Base-by-base conservation (phyloP, 176 grass and related monocot species). In the Zea luxurians region DNA sequence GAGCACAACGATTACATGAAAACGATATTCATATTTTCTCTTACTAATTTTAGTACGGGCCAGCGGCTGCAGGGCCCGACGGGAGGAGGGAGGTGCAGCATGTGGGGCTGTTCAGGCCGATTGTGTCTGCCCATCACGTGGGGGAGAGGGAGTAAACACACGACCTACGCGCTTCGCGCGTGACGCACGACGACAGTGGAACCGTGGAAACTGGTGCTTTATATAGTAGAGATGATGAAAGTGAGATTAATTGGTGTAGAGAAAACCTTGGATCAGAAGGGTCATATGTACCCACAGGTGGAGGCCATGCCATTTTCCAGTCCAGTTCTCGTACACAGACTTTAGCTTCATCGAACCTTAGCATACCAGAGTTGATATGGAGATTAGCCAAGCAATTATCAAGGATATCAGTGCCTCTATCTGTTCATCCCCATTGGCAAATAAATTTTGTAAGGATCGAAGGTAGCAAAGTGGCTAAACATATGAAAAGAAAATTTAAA, bases 331-430 rank as follows among this genome's bases (percentile, higher is more conserved):
- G 78, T 45, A 93, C 76, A 86, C 47, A 68, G 15, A 93, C 38
- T 84, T 88, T 79, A 67, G 78, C 82, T 81, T 84, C 82, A 77
- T 86, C 70, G 52, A 86, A 86, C 73, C 88, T 86, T 38, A 93
- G 80, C 71, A 61, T 69, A 46, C 82, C 77, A 48, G 87, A 92
- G 79, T 91, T 93, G 35, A 84, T 70, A 59, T 42, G 70, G 69
- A 88, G 74, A 86, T 97, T 97, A 16, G 74, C 76, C 73, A 79
- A 55, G 77, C 94, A 97, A 57, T 97, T 97, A 58, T 91, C 80
- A 41, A 97, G 78, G 67, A 93, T 70, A 48, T 88, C 64, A 53
- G 35, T 55, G 49, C 89, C 94, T 80, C 49, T 93, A 93, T 97
- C 94, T 97, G 87, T 80, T 71, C 36, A 83, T 86, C 72, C 41